Percentiles rank a stretch among this genome's conserved stretches.
Evolutionary conservation across 306 rosid species (phyloP).

Genomic region (Castanospermum australe): DNA sequence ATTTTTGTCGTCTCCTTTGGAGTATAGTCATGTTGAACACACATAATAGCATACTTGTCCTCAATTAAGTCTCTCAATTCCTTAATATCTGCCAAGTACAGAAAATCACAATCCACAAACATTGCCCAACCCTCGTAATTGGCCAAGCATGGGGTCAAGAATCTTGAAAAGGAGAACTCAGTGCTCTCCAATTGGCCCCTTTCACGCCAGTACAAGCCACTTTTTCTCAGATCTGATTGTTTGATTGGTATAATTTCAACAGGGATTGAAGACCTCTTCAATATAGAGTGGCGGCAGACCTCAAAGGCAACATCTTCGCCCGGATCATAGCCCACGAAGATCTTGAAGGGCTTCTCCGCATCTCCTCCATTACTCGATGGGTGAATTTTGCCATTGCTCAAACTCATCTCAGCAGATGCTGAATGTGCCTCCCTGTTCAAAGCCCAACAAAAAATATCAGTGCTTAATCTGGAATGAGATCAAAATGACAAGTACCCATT

Average conservation of each 20-base stretch:
- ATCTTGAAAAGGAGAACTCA: constrained; percentile 67
- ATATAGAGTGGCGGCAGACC: constrained; percentile 59
- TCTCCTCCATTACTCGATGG: not conserved
- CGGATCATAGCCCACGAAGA: constrained; percentile 48
- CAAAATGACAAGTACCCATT: not conserved
- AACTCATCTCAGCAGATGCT: constrained; percentile 21
- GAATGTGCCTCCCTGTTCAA: constrained; percentile 1
- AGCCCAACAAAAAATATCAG: not conserved
- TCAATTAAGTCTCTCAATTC: constrained; percentile 53
- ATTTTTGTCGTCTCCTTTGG: constrained; percentile 73
- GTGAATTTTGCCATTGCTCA: constrained; percentile 16
- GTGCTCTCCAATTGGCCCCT: constrained; percentile 71
- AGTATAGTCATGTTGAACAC: constrained; percentile 70
- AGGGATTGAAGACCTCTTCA: constrained; percentile 61
- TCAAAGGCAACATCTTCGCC: constrained; percentile 40
- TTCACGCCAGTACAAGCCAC: constrained; percentile 63
- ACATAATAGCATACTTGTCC: constrained; percentile 61
- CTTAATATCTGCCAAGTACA: constrained; percentile 61
- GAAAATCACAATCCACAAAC: constrained; percentile 81
- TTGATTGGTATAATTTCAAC: constrained; percentile 62
- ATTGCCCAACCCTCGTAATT: constrained; percentile 68
- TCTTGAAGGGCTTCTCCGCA: constrained; percentile 34
- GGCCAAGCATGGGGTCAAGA: constrained; percentile 62
- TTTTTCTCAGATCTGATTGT: constrained; percentile 63
- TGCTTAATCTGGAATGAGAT: not conserved